Evolutionary conservation across 1,284 basidiomycete genomes (phyloP).

Genomic region (Marasmius fiardii): DNA sequence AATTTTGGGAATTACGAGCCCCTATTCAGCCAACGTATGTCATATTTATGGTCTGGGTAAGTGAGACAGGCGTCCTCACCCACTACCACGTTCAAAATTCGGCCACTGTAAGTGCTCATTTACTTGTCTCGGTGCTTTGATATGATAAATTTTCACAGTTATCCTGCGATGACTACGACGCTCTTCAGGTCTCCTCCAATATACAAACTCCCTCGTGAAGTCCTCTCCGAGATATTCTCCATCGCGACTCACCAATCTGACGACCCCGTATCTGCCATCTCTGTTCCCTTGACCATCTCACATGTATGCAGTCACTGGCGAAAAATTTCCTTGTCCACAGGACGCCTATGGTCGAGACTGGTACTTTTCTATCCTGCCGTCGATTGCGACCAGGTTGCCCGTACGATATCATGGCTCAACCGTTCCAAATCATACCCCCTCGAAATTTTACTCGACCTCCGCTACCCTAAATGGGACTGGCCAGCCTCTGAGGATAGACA

Average conservation of each 20-base stretch:
- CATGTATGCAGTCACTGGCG: conserved; percentile 49
- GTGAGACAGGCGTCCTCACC: too few species aligned
- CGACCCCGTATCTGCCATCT: conserved; percentile 22
- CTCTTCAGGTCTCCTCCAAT: neutral
- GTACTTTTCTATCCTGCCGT: conserved; percentile 37
- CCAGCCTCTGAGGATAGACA: conserved; percentile 23
- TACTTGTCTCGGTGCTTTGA: too few species aligned
- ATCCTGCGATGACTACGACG: neutral
- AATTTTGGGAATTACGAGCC: too few species aligned
- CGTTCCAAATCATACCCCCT: conserved; percentile 41
- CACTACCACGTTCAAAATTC: too few species aligned
- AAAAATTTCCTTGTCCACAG: conserved; percentile 35
- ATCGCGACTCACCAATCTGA: conserved; percentile 23
- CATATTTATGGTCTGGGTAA: too few species aligned
- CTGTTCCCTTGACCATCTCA: conserved; percentile 30
- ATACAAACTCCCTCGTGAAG: conserved; percentile 35
- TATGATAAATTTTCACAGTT: too few species aligned
- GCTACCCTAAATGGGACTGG: conserved; percentile 11
- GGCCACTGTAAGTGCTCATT: too few species aligned
- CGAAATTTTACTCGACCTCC: conserved; percentile 42
- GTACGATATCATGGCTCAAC: conserved; percentile 31
- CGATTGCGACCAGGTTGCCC: conserved; percentile 27
- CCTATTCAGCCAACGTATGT: too few species aligned
- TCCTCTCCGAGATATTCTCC: conserved; percentile 36
- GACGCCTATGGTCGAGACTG: conserved; percentile 42